Evolutionary conservation across 768 basidiomycete species (phyloP), one percentile per base, ranked within the genome.

Genomic region (Amanita fuliginea): DNA sequence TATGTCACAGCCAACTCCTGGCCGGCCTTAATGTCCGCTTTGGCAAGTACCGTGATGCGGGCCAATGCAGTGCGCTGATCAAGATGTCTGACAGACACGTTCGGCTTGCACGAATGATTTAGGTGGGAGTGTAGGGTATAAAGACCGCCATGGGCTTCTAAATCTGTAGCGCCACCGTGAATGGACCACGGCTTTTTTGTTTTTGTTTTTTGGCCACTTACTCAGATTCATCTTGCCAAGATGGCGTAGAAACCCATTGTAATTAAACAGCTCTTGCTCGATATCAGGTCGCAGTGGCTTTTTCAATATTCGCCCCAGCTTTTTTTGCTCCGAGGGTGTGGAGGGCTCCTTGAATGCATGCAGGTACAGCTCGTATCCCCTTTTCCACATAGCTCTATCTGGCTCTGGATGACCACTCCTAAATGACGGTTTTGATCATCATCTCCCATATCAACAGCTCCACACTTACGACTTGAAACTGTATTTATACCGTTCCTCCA

Each of bases 91-190:
- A 86, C 80, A 14, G 87, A 85, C 42, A 82, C 56, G 62, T 90
- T 94, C 0, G 92, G 89, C 14, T 67, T 62, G 63, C 92, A 96
- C 6, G 75, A 75, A 62, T 96, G 92, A 63, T 95, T 96, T 26
- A 94, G 63, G 56, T 93, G 87, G 2, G 90, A 84, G 61, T 94
- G 90, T 4, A 93, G 73, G 18, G 74, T 76, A 65, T 93, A 95
- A 8, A 95, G 68, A 2, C 90, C 91, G 2, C 89, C 90, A 48
- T 92, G 87, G 1, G 83, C 78, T 65, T 93, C 91, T 45, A 92
- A 69, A 59, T 92, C 84, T 84, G 46, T 6, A 19, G 14, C 33
- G 16, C 34, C n/a, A 28, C 1, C 33, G 28, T 24, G 36, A 16
- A 18, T 9, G 8, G 24, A 39, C 3, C 37, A 13, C 37, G 41